Evolutionary conservation across 2,329 filamentous ascomycete genomes (phyloP), one percentile per base, ranked within the genome.

Genomic region (Botrytis fragariae): DNA sequence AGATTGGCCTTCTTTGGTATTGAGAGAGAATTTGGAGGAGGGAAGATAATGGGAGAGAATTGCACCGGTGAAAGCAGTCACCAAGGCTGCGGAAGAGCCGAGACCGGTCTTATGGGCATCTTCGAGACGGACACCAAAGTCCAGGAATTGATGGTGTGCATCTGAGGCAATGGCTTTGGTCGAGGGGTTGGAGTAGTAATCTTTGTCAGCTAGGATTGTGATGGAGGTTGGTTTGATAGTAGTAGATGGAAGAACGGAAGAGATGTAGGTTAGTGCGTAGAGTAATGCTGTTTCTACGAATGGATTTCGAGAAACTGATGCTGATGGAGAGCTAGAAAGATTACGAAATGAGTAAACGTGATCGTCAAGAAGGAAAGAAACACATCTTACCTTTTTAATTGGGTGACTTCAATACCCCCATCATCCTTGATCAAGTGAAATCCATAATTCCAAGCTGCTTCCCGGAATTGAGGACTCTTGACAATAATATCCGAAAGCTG

Each of bases 41-140:
- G 90, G 88, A 32, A 95, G 86, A 84, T 95, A 95, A 84, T 95
- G 90, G n/a, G 86, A 84, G 44, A 97, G 87, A 4, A 97, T 84
- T 1, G 93, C 90, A 59, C 91, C 92, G 1, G 92, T 93, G 59
- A 99, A 89, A 59, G 95, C 87, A 1, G 96, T 98, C 45, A 98
- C 95, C 20, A 99, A 88, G 6, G 96, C 96, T 6, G 96, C 96
- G 1, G 95, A 98, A 18, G 95, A 98, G 74, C 96, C 96, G 44
- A 99, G 89, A 2, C 96, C 96, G 0, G 96, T 99, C 85, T 99
- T 99, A 87, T 98, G 92, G 25, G 95, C 95, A 75, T 91, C 87
- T 73, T 87, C 84, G 51, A 99, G 88, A 9, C 90, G 88, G 25
- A 95, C 91, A 61, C 88, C 87, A 83, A 97, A 97, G 81, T 91